A percentile compares a stretch with the other conserved stretches of the same genome.
These are phyloP conservation scores for Dactylorhiza incarnata DNA, from an alignment of 106 monocot species.

Conservation along the genomic window DNA sequence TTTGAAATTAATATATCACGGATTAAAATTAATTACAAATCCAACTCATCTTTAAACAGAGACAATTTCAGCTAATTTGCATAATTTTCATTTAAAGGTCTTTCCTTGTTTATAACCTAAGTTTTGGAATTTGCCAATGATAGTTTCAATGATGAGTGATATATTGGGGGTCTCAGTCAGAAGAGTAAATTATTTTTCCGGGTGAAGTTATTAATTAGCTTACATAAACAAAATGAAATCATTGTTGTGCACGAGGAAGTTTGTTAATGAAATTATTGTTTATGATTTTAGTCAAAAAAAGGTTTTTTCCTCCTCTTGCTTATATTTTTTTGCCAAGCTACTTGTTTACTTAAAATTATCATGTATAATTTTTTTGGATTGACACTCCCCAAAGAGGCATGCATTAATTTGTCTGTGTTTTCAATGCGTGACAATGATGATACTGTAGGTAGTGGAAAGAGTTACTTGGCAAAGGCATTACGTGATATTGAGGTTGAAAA, in stretches of 20 bases:
- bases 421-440: neutral
- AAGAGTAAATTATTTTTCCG: neutral
- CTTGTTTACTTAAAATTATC: neutral
- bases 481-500: conserved; percentile 92
- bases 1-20: neutral
- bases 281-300: too few relatives aligned
- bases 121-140: neutral
- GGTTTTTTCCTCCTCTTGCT: neutral
- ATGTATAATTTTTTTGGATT: neutral
- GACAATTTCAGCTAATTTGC: neutral
- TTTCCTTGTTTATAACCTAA: neutral
- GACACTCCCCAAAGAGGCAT: neutral
- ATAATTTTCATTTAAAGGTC: neutral
- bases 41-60: neutral
- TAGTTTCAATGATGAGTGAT: neutral
- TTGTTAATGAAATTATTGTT: neutral
- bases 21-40: neutral
- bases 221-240: neutral
- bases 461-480: conserved; percentile 81
- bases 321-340: neutral
- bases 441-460: conserved; percentile 95
- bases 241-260: neutral
- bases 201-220: neutral
- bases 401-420: neutral
- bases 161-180: neutral